Conservation (phyloP, 1,284 basidiomycete genomes). For the Malassezia sp. region DNA sequence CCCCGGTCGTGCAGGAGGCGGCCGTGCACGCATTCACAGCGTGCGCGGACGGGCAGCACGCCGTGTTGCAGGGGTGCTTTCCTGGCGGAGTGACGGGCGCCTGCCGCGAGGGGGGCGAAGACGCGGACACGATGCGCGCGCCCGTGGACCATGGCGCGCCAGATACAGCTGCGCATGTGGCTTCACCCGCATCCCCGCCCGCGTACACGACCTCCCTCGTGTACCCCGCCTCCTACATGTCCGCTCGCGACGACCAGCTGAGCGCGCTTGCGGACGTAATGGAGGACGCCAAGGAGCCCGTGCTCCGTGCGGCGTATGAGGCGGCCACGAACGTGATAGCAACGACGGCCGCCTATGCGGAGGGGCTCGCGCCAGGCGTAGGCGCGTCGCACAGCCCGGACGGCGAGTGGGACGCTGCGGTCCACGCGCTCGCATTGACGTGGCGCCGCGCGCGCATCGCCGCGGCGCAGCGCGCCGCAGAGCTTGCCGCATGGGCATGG, state of each 20-base stretch:
- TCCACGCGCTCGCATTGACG: neutral
- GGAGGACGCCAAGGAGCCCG: neutral
- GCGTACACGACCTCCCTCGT: slow-evolving; percentile 9
- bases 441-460: neutral
- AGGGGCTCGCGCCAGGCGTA: neutral
- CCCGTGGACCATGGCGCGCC: too few species aligned
- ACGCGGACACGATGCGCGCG: too few species aligned
- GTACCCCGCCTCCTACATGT: slow-evolving; percentile 3
- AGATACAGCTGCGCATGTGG: too few species aligned
- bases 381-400: slow-evolving; percentile 13
- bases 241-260: slow-evolving; percentile 14
- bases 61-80: too few species aligned
- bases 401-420: slow-evolving; percentile 8
- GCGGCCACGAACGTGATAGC: neutral
- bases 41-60: neutral
- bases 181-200: too few species aligned
- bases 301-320: neutral
- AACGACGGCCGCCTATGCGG: neutral
- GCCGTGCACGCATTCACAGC: neutral
- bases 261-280: neutral
- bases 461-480: slow-evolving; percentile 3
- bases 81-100: too few species aligned
- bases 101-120: too few species aligned
- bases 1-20: neutral
- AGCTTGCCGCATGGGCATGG: neutral